Evolutionary conservation across 352 stramenopile species (phyloP), one percentile per base, ranked within the genome.

Genomic region (Phytophthora pini): DNA sequence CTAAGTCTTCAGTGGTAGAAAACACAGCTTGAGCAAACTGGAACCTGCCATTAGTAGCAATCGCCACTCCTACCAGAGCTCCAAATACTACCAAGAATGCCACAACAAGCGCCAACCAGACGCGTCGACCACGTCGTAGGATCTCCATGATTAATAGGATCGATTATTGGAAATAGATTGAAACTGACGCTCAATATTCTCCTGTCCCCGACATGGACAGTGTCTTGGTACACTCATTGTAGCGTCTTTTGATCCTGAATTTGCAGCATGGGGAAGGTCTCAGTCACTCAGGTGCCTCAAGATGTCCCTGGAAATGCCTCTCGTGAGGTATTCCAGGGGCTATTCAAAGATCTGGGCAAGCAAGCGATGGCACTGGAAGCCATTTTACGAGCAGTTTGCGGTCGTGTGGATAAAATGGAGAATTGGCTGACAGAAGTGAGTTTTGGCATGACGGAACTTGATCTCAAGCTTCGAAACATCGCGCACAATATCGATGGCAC

Each of bases 401-500:
- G 80, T 52, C 89, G 88, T 17, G 81, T 92, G 38, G 82, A 93
- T 66, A 87, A 84, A 31, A 75, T 93, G 56, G 84, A 93, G 65
- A 65, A 70, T 22, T 93, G 82, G 82, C 62, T 93, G 27, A 90
- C 79, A 6, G 81, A 89, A 13, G 83, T 93, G 43, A 87, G 77
- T 58, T 90, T 81, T 17, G 82, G 84, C 2, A 90, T 93, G 77
- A 87, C 77, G 2, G 84, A 93, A 53, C 59, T 93, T 24, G 84
- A 93, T 65, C 68, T 84, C 17, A 85, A 91, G 56, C 67, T 93
- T 34, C 72, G 83, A 22, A 93, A 89, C 38, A 93, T 93, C 26
- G 84, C 84, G 8, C 84, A 93, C 59, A 93, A 92, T 57, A 93
- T 92, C 34, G 84, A 93, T 50, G 84, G 84, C n/a, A 88, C 79